These are phyloP conservation scores for Yamadazyma epiphylla DNA, from an alignment of 1,139 yeast genomes.

Conservation along the genomic window DNA sequence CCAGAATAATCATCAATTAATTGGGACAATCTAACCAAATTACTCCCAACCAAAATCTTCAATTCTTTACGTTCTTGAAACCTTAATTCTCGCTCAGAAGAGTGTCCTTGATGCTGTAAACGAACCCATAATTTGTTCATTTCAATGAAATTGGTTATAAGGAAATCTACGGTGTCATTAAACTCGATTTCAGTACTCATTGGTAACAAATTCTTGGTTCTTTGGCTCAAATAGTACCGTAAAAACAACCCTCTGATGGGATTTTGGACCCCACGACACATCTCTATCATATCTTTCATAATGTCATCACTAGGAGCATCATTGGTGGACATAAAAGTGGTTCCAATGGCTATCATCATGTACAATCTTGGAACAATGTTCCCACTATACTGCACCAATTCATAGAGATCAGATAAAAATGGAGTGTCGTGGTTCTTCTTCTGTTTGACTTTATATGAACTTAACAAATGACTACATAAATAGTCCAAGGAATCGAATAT, in stretches of 20 bases:
- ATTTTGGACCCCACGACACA: slow-evolving; percentile 97
- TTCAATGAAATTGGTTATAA: slow-evolving; percentile 84
- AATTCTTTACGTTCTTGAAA: slow-evolving; percentile 81
- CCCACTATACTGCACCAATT: slow-evolving; percentile 92
- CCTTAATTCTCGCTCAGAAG: slow-evolving; percentile 74
- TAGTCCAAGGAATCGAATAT: slow-evolving; percentile 80
- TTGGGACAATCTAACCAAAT: slow-evolving; percentile 84
- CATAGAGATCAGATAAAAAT: slow-evolving; percentile 87
- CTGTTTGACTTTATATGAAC: slow-evolving; percentile 51
- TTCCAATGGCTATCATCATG: slow-evolving; percentile 93
- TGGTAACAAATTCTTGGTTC: slow-evolving; percentile 72
- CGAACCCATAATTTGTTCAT: slow-evolving; percentile 98
- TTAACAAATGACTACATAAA: slow-evolving; percentile 61
- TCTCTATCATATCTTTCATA: slow-evolving; percentile 94
- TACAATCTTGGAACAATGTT: slow-evolving; percentile 89
- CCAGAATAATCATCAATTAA: slow-evolving; percentile 64
- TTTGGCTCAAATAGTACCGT: slow-evolving; percentile 82
- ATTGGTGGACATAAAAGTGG: slow-evolving; percentile 74
- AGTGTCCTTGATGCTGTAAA: slow-evolving; percentile 92
- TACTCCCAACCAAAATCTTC: slow-evolving; percentile 89
- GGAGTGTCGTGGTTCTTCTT: slow-evolving; percentile 34
- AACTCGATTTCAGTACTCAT: slow-evolving; percentile 42
- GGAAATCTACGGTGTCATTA: slow-evolving; percentile 65
- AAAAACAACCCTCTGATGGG: slow-evolving; percentile 88
- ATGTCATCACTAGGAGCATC: slow-evolving; percentile 84